phyloP scores from a whole-genome alignment of 2,329 filamentous ascomycete species.

The Pezicula carpinea region DNA sequence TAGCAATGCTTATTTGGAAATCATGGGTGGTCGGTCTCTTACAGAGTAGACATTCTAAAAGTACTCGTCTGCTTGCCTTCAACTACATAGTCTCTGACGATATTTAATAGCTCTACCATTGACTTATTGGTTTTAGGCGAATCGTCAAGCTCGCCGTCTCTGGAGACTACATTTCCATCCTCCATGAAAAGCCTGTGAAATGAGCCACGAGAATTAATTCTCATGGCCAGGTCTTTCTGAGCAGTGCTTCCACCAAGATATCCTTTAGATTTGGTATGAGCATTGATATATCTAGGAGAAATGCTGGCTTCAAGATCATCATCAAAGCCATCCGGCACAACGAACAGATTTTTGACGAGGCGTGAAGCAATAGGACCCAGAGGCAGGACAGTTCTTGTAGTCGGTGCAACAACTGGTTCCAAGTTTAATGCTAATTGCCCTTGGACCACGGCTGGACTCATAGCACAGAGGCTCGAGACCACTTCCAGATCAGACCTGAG shows the following conservation, averaged over 20 bases:
- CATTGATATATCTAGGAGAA: neutral
- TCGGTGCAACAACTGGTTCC: neutral
- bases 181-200: too few relatives aligned
- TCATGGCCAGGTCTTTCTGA: neutral
- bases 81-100: constrained; percentile 7
- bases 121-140: constrained; percentile 1
- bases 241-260: constrained; percentile 3
- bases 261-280: neutral
- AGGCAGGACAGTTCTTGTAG: neutral
- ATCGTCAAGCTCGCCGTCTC: too few relatives aligned
- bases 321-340: constrained; percentile 24
- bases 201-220: too few relatives aligned
- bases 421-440: neutral
- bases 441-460: constrained; percentile 16
- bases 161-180: too few relatives aligned
- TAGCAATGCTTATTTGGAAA: neutral
- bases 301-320: constrained; percentile 7
- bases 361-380: constrained; percentile 7
- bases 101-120: constrained; percentile 9
- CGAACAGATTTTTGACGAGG: constrained; percentile 17
- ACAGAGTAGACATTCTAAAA: constrained; percentile 15
- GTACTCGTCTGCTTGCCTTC: constrained; percentile 9
- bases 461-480: constrained; percentile 33
- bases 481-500: constrained; percentile 40
- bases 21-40: neutral